phyloP scores from a whole-genome alignment of 768 basidiomycete genomes.

The Podaxis sp. region DNA sequence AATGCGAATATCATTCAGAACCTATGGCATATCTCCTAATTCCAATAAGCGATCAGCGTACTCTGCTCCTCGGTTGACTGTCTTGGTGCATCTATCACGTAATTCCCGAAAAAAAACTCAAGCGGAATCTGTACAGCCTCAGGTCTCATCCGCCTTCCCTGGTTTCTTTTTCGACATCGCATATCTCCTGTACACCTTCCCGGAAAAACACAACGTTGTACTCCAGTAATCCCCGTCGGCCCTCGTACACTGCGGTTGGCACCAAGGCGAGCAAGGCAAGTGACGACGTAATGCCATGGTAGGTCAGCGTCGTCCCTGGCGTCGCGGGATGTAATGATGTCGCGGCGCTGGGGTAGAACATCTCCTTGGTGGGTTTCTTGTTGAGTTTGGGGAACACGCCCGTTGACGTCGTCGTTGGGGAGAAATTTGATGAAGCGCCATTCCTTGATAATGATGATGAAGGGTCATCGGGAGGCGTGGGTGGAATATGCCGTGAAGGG shows the following conservation, averaged over 20 bases:
- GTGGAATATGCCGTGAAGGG: conserved; percentile 7
- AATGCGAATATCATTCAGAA: not conserved
- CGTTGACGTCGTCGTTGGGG: conserved; percentile 18
- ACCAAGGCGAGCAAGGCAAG: conserved; percentile 71
- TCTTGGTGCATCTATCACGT: not conserved
- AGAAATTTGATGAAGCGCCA: conserved; percentile 17
- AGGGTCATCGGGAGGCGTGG: conserved; percentile 22
- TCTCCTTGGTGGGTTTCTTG: conserved; percentile 34
- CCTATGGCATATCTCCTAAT: not conserved
- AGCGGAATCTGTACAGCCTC: not conserved
- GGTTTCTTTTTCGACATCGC: conserved; percentile 66
- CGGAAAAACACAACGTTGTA: conserved; percentile 87
- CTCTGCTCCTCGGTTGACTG: not conserved
- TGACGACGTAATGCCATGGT: conserved; percentile 75
- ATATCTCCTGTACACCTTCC: conserved; percentile 81
- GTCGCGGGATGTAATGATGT: conserved; percentile 57
- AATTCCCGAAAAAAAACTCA: not conserved
- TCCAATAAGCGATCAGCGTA: not conserved
- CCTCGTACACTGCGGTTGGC: conserved; percentile 70
- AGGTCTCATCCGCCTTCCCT: conserved; percentile 32
- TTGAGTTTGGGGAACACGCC: conserved; percentile 16
- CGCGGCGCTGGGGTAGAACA: conserved; percentile 70
- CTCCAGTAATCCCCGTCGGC: conserved; percentile 73
- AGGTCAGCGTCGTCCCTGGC: conserved; percentile 76
- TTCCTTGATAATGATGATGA: conserved; percentile 27